A percentile compares a stretch with the other conserved stretches of the same genome.
Evolutionary conservation across 371 early-diverging fungal species (phyloP).

Genomic region (Syncephalastrum racemosum): DNA sequence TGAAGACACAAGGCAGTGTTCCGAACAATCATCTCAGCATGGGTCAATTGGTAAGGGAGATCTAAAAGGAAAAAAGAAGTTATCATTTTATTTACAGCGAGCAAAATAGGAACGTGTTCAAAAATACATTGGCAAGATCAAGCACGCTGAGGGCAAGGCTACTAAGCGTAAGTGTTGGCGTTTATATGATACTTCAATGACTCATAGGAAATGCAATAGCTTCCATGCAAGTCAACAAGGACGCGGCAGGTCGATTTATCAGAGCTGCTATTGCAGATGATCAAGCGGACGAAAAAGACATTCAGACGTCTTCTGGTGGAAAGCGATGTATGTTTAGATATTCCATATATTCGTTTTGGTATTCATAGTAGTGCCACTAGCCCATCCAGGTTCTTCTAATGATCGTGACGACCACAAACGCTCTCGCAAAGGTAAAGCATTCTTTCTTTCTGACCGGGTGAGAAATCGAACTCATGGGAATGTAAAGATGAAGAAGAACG

Average conservation of each 20-base stretch:
- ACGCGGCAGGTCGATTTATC: slow-evolving; percentile 58
- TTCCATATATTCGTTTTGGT: too few relatives aligned
- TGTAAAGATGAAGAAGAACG: too few relatives aligned
- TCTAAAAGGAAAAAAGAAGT: not conserved
- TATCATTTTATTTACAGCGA: not conserved
- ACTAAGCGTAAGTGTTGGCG: slow-evolving; percentile 28
- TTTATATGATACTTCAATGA: not conserved
- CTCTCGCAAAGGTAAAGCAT: too few relatives aligned
- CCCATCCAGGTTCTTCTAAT: too few relatives aligned
- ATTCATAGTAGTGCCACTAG: too few relatives aligned
- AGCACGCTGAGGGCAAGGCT: slow-evolving; percentile 37
- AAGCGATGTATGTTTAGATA: too few relatives aligned
- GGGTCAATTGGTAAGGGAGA: slow-evolving; percentile 47
- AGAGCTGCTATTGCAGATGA: slow-evolving; percentile 39
- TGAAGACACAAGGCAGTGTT: slow-evolving; percentile 50
- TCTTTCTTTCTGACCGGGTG: too few relatives aligned
- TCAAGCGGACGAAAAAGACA: slow-evolving; percentile 4
- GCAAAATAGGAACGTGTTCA: slow-evolving; percentile 45
- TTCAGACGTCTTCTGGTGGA: too few relatives aligned
- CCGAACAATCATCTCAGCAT: slow-evolving; percentile 50
- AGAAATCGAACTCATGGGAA: too few relatives aligned
- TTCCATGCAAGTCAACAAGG: slow-evolving; percentile 50
- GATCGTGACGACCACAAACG: too few relatives aligned
- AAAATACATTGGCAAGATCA: slow-evolving; percentile 50
- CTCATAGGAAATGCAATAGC: slow-evolving; percentile 17